Evolutionary conservation across 352 stramenopile species (phyloP), one percentile per base, ranked within the genome.

Genomic region (Phytophthora kernoviae): DNA sequence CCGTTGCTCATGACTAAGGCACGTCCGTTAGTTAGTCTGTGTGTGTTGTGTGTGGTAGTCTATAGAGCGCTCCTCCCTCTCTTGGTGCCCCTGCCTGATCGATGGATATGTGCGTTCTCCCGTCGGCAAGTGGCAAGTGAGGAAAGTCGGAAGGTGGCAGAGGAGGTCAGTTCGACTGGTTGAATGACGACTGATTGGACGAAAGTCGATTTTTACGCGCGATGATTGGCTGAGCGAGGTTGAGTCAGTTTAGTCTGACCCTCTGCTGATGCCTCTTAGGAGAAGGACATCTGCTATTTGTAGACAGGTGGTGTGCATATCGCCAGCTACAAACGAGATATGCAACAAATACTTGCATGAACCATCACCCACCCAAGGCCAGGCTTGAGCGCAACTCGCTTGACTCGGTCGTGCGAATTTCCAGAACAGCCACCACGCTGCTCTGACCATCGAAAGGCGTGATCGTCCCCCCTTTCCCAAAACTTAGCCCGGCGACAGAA

Each of bases 1-100:
- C 75, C 55, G 58, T 71, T 75, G 53, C 58, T 76, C 67, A 76
- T 76, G 40, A 30, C 53, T 44, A n/a, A n/a, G n/a, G 30, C 14
- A 36, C 27, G 36, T 41, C 52, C 20, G 42, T 34, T 22, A 15
- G 7, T 27, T 47, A 9, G 18, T n/a, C n/a, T n/a, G n/a, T n/a
- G n/a, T n/a, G n/a, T n/a, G n/a, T 15, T 45, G 14, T 8, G 2
- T 45, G 8, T 45, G 7, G 12, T 18, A 11, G 3, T 11, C 3
- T 41, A 41, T 41, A 3, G 34, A 41, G 4, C 12, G n/a, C 12
- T 18, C 34, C 12, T 41, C 34, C 11, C 34, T 41, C 34, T 41
- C 34, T 10, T 15, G 2, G 2, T 41, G 34, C 3, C 34, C 2
- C 34, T 41, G 34, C 34, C 34, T 2, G 34, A 41, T 10, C n/a